These are phyloP conservation scores for Vigna angularis DNA, from an alignment of 306 rosid species.

Conservation along the genomic window DNA sequence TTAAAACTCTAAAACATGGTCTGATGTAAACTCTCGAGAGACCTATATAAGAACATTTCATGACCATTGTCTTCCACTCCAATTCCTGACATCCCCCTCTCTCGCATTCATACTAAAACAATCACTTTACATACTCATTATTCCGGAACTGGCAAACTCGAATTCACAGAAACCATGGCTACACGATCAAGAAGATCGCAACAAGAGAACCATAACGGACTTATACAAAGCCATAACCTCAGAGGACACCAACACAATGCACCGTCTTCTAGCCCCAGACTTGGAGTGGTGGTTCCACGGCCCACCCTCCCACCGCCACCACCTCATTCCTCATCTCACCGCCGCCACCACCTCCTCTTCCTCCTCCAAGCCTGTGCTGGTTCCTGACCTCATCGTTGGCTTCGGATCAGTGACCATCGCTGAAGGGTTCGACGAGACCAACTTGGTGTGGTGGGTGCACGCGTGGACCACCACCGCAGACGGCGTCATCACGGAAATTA, in stretches of 20 bases:
- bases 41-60: background rate
- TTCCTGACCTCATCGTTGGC: constrained; percentile 55
- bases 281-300: constrained; percentile 95
- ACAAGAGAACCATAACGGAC: constrained; percentile 45
- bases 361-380: constrained; percentile 28
- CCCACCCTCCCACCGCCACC: constrained; percentile 66
- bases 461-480: constrained; percentile 66
- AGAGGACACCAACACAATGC: constrained; percentile 51
- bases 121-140: background rate
- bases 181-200: constrained; percentile 44
- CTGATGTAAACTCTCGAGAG: too few species aligned
- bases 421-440: constrained; percentile 64
- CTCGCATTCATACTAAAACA: background rate
- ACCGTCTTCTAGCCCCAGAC: constrained; percentile 57
- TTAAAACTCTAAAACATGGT: too few species aligned
- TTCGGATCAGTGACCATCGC: constrained; percentile 68
- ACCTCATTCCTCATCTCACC: constrained; percentile 66
- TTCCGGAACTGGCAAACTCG: constrained; percentile 52
- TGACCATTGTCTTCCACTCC: constrained; percentile 17
- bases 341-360: constrained; percentile 42
- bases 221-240: constrained; percentile 65
- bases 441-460: constrained; percentile 78
- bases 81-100: background rate
- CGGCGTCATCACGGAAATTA: constrained; percentile 67
- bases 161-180: background rate